Base-by-base conservation (phyloP, 345 rosid genomes). In the Jatropha curcas region DNA sequence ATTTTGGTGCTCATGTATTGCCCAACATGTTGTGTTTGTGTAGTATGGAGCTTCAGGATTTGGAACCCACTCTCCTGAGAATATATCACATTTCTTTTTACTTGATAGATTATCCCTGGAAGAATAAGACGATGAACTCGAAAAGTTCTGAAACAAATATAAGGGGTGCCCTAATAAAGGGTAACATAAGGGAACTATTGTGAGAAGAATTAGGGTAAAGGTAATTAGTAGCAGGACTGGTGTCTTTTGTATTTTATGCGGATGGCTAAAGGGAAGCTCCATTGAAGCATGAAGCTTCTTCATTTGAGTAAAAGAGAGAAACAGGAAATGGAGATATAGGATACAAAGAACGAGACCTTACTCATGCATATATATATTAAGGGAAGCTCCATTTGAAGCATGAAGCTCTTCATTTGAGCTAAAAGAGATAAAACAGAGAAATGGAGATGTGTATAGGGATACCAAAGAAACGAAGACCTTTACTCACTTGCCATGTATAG, bases 1-100 rank as follows among this genome's bases (percentile, higher is more conserved):
- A 77, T 94, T 92, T 74, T 94, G 98, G 68, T 94, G 92, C 77
- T 92, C 95, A n/a, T 94, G 97, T 59, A 94, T 94, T 0, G 97
- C 97, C 95, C 97, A 90, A 45, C 98, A 94, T 20, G 95, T 90
- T 71, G 77, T 77, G 84, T 94, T 92, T 2, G 88, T 90, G 87
- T 94, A 94, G 71, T 94, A 94, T 0, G 98, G 98, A 1, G 90
- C 95, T 4, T 84, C 83, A 0, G 74, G 86, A 70, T 94, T 86
- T 22, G 84, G 87, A 5, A 90, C 88, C 98, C 98, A 94, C 58
- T 94, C 89, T 30, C 98, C 98, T 0, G 85, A 76, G 81, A 90
- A 92, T 71, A 94, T 70, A 71, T 92, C 97, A 25, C 97, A 93
- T 7, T 8, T 70, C 60, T 77, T 78, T 28, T 76, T 63, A 45